Evolutionary conservation across 2,329 filamentous ascomycete species (phyloP), one percentile per base, ranked within the genome.

Genomic region (Xylaria sp.): DNA sequence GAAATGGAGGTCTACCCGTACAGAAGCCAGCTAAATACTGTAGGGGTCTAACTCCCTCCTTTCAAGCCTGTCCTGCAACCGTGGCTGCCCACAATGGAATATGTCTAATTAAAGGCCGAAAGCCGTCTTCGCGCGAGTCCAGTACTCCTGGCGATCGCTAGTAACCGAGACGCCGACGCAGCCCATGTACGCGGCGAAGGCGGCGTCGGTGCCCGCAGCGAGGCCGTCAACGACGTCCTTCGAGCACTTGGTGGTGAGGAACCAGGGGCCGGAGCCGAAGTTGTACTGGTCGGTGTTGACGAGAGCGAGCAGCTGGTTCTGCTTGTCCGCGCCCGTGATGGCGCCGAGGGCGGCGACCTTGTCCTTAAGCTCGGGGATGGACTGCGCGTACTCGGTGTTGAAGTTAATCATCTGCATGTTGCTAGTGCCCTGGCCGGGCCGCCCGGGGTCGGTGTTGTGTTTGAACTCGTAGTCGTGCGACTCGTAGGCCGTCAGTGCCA

Each of bases 401-500:
- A 69, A 85, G 1, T 64, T 50, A 39, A 79, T 70, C 79, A 79
- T 79, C 75, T 87, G 85, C 84, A 87, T 85, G 77, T 87, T 87
- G 69, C 81, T 82, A 1, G 92, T 94, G 27, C 92, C 92, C 78
- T 94, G 91, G 8, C 92, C 92, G 0, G 90, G 84, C 0, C 81
- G 76, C n/a, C 84, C 86, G 1, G 77, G 78, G 74, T 78, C 86
- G 73, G 89, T 82, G 80, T 94, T 93, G 78, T 84, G 85, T 79
- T 90, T 92, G 85, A 88, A 94, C 74, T 86, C 84, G 81, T 94
- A 92, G 70, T 90, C 85, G 24, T 65, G 88, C 1, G 87, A 89
- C 81, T 97, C 93, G 76, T 89, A 90, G 11, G 90, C 87, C 82
- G 93, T 91, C 75, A 93, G 83, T 12, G 89, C 84, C 51, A 96